A percentile compares a stretch with the other conserved stretches of the same genome.
Conservation (phyloP, 305 asterid species). For the Fraxinus floribunda region DNA sequence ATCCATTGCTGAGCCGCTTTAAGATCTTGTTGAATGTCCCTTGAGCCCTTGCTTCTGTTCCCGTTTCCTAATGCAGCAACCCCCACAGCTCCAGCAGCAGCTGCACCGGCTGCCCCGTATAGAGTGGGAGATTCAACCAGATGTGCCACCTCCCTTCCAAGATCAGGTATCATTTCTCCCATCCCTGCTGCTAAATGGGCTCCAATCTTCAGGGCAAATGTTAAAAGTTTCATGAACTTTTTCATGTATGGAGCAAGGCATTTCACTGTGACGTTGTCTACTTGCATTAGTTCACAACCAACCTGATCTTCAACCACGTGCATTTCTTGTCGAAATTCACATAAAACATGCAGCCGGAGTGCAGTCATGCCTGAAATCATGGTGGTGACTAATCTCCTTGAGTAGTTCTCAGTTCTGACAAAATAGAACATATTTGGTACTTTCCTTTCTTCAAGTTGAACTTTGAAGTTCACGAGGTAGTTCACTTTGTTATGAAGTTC, state of each 20-base stretch:
- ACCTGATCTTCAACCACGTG: slow-evolving; percentile 86
- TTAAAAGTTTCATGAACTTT: slow-evolving; percentile 70
- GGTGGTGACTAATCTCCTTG: slow-evolving; percentile 73
- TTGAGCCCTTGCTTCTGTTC: slow-evolving; percentile 43
- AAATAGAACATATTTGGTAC: slow-evolving; percentile 85
- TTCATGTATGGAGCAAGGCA: slow-evolving; percentile 71
- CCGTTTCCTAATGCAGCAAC: slow-evolving; percentile 56
- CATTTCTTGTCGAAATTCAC: slow-evolving; percentile 73
- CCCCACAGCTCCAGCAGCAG: slow-evolving; percentile 67
- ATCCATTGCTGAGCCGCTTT: slow-evolving; percentile 82
- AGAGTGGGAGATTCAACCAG: slow-evolving; percentile 55
- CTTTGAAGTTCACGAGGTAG: slow-evolving; percentile 70
- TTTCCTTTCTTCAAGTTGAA: slow-evolving; percentile 74
- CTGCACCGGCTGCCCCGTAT: slow-evolving; percentile 72
- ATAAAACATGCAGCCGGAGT: slow-evolving; percentile 68
- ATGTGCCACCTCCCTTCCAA: slow-evolving; percentile 75
- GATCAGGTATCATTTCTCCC: slow-evolving; percentile 94
- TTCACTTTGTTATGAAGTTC: slow-evolving; percentile 71
- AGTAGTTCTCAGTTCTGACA: slow-evolving; percentile 67
- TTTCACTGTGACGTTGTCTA: slow-evolving; percentile 66
- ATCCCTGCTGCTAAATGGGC: slow-evolving; percentile 91
- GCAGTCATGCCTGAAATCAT: slow-evolving; percentile 76
- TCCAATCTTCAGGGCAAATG: slow-evolving; percentile 87
- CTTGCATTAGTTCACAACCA: slow-evolving; percentile 86
- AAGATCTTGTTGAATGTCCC: slow-evolving; percentile 56